Evolutionary conservation across 805 yeast species (phyloP).

Genomic region (Candida ficus): DNA sequence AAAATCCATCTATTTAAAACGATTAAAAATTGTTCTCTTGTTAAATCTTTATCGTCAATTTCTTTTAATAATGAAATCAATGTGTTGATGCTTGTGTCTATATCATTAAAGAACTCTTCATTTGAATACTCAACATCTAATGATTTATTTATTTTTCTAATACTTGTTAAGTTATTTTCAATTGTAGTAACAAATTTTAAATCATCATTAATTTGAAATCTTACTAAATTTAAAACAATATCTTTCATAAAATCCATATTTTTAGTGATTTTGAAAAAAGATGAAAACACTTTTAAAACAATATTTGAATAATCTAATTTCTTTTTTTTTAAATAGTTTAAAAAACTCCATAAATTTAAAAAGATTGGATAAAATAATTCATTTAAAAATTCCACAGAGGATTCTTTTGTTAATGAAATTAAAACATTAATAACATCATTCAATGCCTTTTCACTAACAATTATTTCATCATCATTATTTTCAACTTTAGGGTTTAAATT

Average conservation of each 20-base stretch:
- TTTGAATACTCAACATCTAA: constrained; percentile 7
- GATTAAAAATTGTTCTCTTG: constrained; percentile 42
- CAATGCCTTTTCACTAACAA: constrained; percentile 43
- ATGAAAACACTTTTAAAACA: constrained; percentile 27
- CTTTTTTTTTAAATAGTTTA: constrained; percentile 29
- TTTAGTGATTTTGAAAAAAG: constrained; percentile 28
- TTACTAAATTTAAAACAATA: constrained; percentile 28
- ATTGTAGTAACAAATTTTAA: constrained; percentile 32
- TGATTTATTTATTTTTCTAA: constrained; percentile 18
- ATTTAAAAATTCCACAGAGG: constrained; percentile 30
- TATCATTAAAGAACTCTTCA: constrained; percentile 34
- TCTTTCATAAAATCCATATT: constrained; percentile 23
- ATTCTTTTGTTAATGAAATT: constrained; percentile 52
- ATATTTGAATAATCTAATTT: constrained; percentile 27
- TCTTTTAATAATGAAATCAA: constrained; percentile 42
- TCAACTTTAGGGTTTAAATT: constrained; percentile 34
- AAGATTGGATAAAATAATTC: constrained; percentile 27
- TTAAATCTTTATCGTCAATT: constrained; percentile 38
- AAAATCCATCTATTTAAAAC: constrained; percentile 60
- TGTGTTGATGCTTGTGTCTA: constrained; percentile 40
- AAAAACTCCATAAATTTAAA: constrained; percentile 33
- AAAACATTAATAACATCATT: constrained; percentile 63
- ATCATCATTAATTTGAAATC: constrained; percentile 27
- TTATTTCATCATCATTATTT: constrained; percentile 24
- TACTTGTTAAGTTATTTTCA: constrained; percentile 32